Percentiles rank a stretch among this genome's conserved stretches.
Evolutionary conservation across 2,329 filamentous ascomycete species (phyloP).

Genomic region (Fusarium liriodendri): DNA sequence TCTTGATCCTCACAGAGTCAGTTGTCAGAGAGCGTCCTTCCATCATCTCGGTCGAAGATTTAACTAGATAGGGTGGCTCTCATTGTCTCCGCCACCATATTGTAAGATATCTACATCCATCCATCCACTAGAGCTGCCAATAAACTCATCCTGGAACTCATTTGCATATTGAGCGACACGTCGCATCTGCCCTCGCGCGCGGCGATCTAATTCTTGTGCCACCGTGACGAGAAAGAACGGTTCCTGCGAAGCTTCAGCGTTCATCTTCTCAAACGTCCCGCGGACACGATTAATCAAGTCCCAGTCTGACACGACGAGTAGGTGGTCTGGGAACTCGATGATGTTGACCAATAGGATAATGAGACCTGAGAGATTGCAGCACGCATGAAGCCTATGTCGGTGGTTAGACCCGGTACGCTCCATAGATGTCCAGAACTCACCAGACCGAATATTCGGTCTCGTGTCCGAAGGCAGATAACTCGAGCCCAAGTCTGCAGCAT

Average conservation of each 20-base stretch:
- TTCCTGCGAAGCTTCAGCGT: not conserved
- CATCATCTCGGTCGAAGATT: no score
- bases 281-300: not conserved
- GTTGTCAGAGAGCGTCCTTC: no score
- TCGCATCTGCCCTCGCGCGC: no score
- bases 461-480: not conserved
- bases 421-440: not conserved
- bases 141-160: no score
- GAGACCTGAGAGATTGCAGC: constrained; percentile 16
- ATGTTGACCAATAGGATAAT: constrained; percentile 24
- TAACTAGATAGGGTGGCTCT: no score
- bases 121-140: no score
- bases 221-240: constrained; percentile 10
- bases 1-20: no score
- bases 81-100: no score
- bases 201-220: no score
- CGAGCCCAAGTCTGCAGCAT: not conserved
- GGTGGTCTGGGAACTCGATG: constrained; percentile 18
- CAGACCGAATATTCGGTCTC: constrained; percentile 12
- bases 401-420: no score
- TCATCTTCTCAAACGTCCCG: constrained; percentile 12
- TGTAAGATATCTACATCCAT: no score
- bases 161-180: no score
- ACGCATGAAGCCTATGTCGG: constrained; percentile 10
- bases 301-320: not conserved